These are phyloP conservation scores for Oryza longistaminata DNA, from an alignment of 176 grass and related monocot genomes.

Conservation along the genomic window DNA sequence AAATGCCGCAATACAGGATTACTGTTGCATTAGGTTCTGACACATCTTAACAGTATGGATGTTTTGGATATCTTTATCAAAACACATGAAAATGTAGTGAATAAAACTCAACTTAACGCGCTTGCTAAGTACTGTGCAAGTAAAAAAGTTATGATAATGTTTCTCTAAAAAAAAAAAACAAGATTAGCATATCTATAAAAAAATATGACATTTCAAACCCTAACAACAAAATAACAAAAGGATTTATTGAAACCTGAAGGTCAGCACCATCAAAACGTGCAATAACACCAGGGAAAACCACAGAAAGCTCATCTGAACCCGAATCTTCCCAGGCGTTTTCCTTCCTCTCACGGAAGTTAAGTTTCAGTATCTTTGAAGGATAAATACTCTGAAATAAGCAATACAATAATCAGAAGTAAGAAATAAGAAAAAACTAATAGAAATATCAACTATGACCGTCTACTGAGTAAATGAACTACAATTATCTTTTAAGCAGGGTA, in stretches of 20 bases:
- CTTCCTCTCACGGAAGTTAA: conserved; percentile 58
- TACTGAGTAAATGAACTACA: not conserved
- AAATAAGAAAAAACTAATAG: not conserved
- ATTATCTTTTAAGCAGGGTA: not conserved
- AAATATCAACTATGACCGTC: not conserved
- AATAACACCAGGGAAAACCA: conserved; percentile 66
- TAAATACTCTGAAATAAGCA: conserved; percentile 75
- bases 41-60: not conserved
- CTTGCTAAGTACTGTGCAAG: not conserved
- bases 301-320: conserved; percentile 64
- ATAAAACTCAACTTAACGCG: not conserved
- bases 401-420: conserved; percentile 18
- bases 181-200: not conserved
- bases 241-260: conserved; percentile 59
- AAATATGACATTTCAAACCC: conserved; percentile 9
- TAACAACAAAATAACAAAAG: conserved; percentile 23
- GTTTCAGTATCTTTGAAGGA: conserved; percentile 58
- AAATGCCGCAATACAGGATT: not conserved
- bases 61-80: not conserved
- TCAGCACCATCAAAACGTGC: conserved; percentile 73
- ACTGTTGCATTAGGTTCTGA: not conserved
- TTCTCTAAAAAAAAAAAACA: not conserved
- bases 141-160: not conserved
- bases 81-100: conserved; percentile 6
- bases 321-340: conserved; percentile 54